Evolutionary conservation across 352 stramenopile species (phyloP), one percentile per base, ranked within the genome.

Genomic region (Globisporangium perplexum): DNA sequence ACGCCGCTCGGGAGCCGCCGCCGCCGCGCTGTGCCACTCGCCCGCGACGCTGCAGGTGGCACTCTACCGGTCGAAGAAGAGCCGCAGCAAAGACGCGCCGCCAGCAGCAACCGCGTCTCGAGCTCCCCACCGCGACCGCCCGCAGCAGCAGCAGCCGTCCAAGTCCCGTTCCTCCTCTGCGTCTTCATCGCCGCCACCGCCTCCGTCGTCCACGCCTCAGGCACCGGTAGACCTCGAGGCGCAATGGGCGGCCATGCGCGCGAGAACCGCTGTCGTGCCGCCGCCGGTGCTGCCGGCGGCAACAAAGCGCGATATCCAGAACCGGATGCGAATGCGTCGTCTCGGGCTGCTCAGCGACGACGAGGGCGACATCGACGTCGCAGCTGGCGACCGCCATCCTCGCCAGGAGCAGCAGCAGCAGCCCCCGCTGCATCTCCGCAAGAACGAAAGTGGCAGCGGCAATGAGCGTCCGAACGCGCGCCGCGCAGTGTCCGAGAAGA

Each of bases 261-360:
- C 49, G 41, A 62, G 71, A 15, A 68, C 74, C 14, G 50, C 62
- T 42, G 30, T 63, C 10, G 55, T 74, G 44, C 70, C 65, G 2
- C 64, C 69, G 7, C 68, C 66, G 14, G 60, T 79, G 20, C 50
- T 82, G n/a, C 62, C 74, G 7, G 55, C 52, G 22, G 57, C 66
- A 5, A 71, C 66, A 23, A 69, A 70, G 47, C 71, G 73, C 28
- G 68, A 76, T 52, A 75, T 83, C 45, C 60, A 80, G 63, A 84
- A 84, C 69, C 79, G 72, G 53, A 65, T 72, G 43, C 75, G 75
- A 26, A 86, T 86, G 75, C 62, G 68, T 0, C 72, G 75, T 31
- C 68, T 86, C 4, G 75, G 75, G 4, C 54, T 86, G 50, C 58
- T 83, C 45, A 48, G 69, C 3, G 68, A 79, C 20, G 73, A 83